A percentile compares a stretch with the other conserved stretches of the same genome.
Evolutionary conservation across 78 protist genomes (phyloP).

Genomic region (Monosiga brevicollis): DNA sequence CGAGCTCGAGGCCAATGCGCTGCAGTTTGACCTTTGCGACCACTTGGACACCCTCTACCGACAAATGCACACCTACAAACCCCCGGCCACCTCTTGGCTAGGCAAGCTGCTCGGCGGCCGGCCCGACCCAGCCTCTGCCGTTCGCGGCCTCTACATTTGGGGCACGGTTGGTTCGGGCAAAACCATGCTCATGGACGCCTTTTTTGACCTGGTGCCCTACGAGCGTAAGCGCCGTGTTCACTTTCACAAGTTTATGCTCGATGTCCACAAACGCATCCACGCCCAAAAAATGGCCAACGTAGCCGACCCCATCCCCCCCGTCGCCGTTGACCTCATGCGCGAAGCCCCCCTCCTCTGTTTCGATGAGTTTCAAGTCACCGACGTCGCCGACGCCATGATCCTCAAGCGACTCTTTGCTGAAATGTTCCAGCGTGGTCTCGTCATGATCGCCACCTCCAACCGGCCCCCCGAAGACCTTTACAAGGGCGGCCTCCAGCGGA

Average conservation of each 20-base stretch:
- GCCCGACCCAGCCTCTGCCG: too few species aligned
- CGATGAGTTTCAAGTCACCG: constrained; percentile 87
- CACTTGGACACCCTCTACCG: too few species aligned
- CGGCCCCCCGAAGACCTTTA: constrained; percentile 76
- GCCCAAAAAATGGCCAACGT: background rate
- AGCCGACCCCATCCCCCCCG: constrained; percentile 59
- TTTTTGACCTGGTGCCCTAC: constrained; percentile 43
- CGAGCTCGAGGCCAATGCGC: too few species aligned
- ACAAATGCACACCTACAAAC: too few species aligned
- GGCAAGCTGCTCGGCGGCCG: too few species aligned
- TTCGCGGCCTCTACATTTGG: constrained; percentile 67
- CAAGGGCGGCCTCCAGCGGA: constrained; percentile 72
- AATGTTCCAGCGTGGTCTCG: constrained; percentile 61
- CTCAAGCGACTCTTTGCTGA: constrained; percentile 60
- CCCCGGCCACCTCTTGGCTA: too few species aligned
- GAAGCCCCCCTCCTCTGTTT: constrained; percentile 73
- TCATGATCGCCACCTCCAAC: constrained; percentile 80
- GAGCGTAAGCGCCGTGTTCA: constrained; percentile 58
- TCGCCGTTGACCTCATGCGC: constrained; percentile 29
- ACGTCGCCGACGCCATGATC: constrained; percentile 87
- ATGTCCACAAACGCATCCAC: constrained; percentile 59
- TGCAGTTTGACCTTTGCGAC: too few species aligned
- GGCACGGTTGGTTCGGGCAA: constrained; percentile 89
- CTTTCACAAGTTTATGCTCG: constrained; percentile 84
- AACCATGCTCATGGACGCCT: constrained; percentile 79